A percentile compares a stretch with the other conserved stretches of the same genome.
These are phyloP conservation scores for Fusarium dlaminii DNA, from an alignment of 2,329 filamentous ascomycete species.

Conservation along the genomic window DNA sequence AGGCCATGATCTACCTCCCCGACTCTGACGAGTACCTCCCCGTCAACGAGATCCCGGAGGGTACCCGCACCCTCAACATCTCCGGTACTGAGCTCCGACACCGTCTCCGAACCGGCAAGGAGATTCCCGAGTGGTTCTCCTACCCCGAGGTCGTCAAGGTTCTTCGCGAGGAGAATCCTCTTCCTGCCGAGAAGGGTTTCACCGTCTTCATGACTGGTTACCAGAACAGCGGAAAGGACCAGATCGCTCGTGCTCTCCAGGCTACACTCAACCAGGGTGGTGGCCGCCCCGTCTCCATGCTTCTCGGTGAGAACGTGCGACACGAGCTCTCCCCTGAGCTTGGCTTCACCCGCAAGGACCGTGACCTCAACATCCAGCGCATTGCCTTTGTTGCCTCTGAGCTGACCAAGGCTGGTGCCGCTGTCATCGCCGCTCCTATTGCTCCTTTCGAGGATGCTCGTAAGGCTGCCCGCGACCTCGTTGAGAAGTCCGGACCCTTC, in stretches of 20 bases:
- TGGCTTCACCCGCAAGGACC: slow-evolving; percentile 92
- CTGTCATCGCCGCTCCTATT: slow-evolving; percentile 96
- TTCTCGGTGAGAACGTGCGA: slow-evolving; percentile 95
- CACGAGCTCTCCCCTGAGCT: slow-evolving; percentile 93
- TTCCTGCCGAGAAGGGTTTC: slow-evolving; percentile 92
- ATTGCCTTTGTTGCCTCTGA: slow-evolving; percentile 97
- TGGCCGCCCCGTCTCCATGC: slow-evolving; percentile 90
- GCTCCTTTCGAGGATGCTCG: slow-evolving; percentile 88
- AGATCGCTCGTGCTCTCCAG: slow-evolving; percentile 93
- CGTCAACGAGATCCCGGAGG: slow-evolving; percentile 86
- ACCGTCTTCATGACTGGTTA: slow-evolving; percentile 98
- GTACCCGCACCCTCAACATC: slow-evolving; percentile 87
- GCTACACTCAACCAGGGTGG: slow-evolving; percentile 98
- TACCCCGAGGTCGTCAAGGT: slow-evolving; percentile 99
- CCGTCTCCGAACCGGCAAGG: slow-evolving; percentile 88
- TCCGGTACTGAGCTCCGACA: slow-evolving; percentile 90
- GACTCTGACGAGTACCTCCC: slow-evolving; percentile 97
- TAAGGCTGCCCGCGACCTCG: slow-evolving; percentile 79
- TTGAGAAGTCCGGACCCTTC: slow-evolving; percentile 90
- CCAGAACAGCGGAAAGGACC: slow-evolving; percentile 96
- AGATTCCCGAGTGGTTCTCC: slow-evolving; percentile 99
- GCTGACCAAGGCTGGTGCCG: slow-evolving; percentile 90
- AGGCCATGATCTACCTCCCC: slow-evolving; percentile 99
- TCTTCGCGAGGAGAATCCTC: slow-evolving; percentile 93
- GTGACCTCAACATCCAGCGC: slow-evolving; percentile 92